These are phyloP conservation scores for Trichosanthes truncata DNA, from an alignment of 306 rosid species.

Conservation along the genomic window DNA sequence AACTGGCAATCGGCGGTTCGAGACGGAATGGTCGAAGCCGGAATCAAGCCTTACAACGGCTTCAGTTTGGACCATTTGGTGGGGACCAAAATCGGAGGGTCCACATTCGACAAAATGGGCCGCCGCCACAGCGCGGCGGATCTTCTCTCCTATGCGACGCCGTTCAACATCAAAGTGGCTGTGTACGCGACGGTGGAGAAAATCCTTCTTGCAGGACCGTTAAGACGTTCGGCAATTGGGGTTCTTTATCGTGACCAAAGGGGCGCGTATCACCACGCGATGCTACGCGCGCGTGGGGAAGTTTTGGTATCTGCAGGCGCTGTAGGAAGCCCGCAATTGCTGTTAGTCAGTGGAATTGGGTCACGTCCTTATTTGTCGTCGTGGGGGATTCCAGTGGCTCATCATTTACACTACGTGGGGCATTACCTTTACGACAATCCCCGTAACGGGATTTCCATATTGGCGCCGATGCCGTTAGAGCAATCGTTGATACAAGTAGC, in stretches of 20 bases:
- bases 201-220: conserved; percentile 24
- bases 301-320: conserved; percentile 73
- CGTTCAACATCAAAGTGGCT: conserved; percentile 37
- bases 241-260: conserved; percentile 49
- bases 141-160: conserved; percentile 37
- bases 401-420: conserved; percentile 66
- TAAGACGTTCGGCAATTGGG: conserved; percentile 30
- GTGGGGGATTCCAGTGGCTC: conserved; percentile 66
- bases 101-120: conserved; percentile 63
- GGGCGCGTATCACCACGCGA: conserved; percentile 50
- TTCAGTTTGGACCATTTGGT: conserved; percentile 48
- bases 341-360: conserved; percentile 75
- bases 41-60: conserved; percentile 73
- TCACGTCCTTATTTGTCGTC: conserved; percentile 63
- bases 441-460: conserved; percentile 60
- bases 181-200: conserved; percentile 62
- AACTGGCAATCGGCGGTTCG: conserved; percentile 77
- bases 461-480: conserved; percentile 62
- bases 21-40: conserved; percentile 66
- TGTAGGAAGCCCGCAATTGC: conserved; percentile 84
- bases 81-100: conserved; percentile 84
- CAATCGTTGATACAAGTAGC: conserved; percentile 82
- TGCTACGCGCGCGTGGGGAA: conserved; percentile 50
- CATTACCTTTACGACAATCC: conserved; percentile 79
- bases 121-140: conserved; percentile 68